These are phyloP conservation scores for Ramichloridium luteum DNA, from an alignment of 2,329 filamentous ascomycete genomes.

Conservation along the genomic window DNA sequence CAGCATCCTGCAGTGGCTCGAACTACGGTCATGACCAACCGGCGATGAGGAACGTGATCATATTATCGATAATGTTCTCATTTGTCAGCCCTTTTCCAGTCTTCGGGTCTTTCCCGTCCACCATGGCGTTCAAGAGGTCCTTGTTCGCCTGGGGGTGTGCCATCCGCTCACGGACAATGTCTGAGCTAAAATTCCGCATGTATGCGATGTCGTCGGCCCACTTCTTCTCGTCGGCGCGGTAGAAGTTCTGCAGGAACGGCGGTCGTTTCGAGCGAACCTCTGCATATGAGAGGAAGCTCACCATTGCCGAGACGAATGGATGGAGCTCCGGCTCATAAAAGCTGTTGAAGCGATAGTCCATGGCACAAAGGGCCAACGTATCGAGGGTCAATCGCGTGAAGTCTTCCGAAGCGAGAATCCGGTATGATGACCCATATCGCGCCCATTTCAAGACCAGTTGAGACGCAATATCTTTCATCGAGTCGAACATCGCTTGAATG, in stretches of 20 bases:
- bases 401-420: conserved; percentile 52
- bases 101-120: conserved; percentile 53
- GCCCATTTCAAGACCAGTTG: conserved; percentile 14
- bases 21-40: conserved; percentile 1
- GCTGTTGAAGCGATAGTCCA: conserved; percentile 58
- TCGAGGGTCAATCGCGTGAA: conserved; percentile 64
- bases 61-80: conserved; percentile 52
- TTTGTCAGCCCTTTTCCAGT: conserved; percentile 55
- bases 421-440: conserved; percentile 39
- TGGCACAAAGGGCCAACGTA: conserved; percentile 47
- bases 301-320: conserved; percentile 58
- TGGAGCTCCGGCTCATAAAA: conserved; percentile 54
- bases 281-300: conserved; percentile 44
- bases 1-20: too few species aligned
- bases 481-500: conserved; percentile 52
- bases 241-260: conserved; percentile 35
- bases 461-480: conserved; percentile 5
- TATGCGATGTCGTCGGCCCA: conserved; percentile 44
- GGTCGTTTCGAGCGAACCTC: conserved; percentile 23
- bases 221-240: conserved; percentile 32
- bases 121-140: conserved; percentile 59
- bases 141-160: conserved; percentile 45
- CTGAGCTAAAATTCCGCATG: conserved; percentile 43
- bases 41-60: conserved; percentile 56
- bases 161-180: conserved; percentile 49